Evolutionary conservation across 164 flowering plant species (phyloP).

Genomic region (Stephania japonica): DNA sequence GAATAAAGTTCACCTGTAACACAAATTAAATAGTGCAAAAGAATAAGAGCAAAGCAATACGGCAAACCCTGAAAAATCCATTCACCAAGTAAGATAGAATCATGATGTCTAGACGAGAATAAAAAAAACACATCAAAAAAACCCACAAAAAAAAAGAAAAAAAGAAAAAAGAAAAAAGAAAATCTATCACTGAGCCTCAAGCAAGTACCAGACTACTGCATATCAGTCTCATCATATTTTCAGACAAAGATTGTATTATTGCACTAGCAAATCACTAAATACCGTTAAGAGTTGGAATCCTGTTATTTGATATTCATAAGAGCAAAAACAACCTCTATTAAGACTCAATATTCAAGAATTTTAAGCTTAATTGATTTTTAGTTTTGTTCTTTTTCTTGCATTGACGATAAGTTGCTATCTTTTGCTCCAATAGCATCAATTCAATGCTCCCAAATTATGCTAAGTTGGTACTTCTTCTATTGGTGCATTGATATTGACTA

Average conservation of each 20-base stretch:
- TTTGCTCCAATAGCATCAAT: no score
- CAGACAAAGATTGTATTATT: not conserved
- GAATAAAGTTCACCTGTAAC: constrained; percentile 68
- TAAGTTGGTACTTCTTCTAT: no score
- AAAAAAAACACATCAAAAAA: not conserved
- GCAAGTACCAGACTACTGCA: not conserved
- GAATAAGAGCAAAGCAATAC: not conserved
- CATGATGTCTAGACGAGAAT: not conserved
- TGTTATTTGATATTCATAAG: no score
- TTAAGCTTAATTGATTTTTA: no score
- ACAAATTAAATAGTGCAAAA: not conserved
- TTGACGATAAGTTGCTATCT: no score
- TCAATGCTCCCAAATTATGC: no score
- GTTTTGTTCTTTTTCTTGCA: no score
- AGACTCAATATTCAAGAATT: no score
- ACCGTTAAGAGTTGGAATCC: not conserved
- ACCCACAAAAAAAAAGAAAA: no score
- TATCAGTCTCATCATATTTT: not conserved
- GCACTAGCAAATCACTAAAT: not conserved
- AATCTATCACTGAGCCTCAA: not conserved
- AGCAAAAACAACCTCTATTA: no score
- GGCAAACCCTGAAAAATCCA: not conserved
- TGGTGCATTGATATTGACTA: no score
- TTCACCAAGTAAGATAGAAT: not conserved
- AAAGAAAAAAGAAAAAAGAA: no score